phyloP scores from a whole-genome alignment of 2,329 filamentous ascomycete species.

The Nothopassalora personata region DNA sequence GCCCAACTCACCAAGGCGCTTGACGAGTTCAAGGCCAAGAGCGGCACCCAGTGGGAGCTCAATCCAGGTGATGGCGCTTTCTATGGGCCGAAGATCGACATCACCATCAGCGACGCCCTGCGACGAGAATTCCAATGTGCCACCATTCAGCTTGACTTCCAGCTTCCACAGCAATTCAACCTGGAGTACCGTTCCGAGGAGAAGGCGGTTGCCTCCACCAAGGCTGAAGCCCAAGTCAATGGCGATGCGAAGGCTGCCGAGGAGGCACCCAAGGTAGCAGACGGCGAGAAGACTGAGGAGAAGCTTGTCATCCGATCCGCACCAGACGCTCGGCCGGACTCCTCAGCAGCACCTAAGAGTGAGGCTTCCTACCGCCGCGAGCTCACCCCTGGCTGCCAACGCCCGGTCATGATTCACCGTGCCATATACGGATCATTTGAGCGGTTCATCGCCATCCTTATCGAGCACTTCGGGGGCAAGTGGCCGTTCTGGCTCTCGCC shows the following conservation, averaged over 20 bases:
- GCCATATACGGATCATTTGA: constrained; percentile 70
- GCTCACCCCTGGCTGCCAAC: constrained; percentile 65
- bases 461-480: constrained; percentile 79
- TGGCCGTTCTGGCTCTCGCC: constrained; percentile 88
- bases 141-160: constrained; percentile 91
- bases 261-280: constrained; percentile 36
- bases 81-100: constrained; percentile 98
- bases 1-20: constrained; percentile 72
- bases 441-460: constrained; percentile 67
- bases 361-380: constrained; percentile 37
- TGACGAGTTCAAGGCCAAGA: constrained; percentile 62
- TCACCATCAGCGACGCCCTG: constrained; percentile 84
- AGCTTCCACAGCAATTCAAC: constrained; percentile 78
- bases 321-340: constrained; percentile 27
- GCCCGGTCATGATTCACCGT: constrained; percentile 82
- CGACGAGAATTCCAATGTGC: constrained; percentile 82
- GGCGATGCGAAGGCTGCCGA: constrained; percentile 24
- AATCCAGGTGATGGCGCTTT: constrained; percentile 96
- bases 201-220: constrained; percentile 38
- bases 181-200: constrained; percentile 79
- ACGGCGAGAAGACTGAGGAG: constrained; percentile 28
- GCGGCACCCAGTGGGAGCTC: constrained; percentile 72
- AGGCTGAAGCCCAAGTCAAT: constrained; percentile 29
- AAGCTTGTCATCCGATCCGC: constrained; percentile 31
- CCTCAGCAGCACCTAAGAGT: constrained; percentile 25